Conservation (phyloP, 805 yeast genomes). For the Yarrowia osloensis region DNA sequence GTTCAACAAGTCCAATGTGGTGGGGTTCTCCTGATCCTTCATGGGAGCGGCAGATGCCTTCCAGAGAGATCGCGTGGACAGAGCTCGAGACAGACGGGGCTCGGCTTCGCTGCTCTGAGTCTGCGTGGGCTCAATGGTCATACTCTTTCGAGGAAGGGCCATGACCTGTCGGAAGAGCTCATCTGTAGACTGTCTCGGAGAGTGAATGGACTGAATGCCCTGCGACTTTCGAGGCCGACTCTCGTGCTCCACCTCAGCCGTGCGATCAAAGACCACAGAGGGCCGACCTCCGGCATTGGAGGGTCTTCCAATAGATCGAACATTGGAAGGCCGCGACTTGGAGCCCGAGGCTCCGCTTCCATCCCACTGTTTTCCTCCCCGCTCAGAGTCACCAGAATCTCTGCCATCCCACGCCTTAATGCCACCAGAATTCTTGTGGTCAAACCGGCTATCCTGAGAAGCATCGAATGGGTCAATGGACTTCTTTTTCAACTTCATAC, state of each 20-base stretch:
- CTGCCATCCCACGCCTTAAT: slow-evolving; percentile 14
- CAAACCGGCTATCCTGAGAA: slow-evolving; percentile 16
- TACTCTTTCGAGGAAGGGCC: slow-evolving; percentile 36
- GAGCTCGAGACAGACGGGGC: slow-evolving; percentile 12
- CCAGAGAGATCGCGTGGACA: slow-evolving; percentile 44
- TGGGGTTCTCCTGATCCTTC: slow-evolving; percentile 48
- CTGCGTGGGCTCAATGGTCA: slow-evolving; percentile 19
- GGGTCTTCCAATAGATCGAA: slow-evolving; percentile 3
- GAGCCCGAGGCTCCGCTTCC: slow-evolving; percentile 2
- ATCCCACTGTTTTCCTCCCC: neutral
- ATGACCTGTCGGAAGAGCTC: slow-evolving; percentile 36
- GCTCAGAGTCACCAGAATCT: neutral
- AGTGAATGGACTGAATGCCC: slow-evolving; percentile 20
- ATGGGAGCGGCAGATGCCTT: slow-evolving; percentile 52
- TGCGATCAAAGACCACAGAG: slow-evolving; percentile 9
- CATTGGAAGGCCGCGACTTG: neutral
- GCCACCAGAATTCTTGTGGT: neutral
- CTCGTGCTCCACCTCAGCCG: neutral
- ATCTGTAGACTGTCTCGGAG: slow-evolving; percentile 33
- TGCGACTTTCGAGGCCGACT: slow-evolving; percentile 7
- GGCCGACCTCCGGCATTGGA: slow-evolving; percentile 29
- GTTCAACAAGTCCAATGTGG: slow-evolving; percentile 66
- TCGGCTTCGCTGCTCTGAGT: slow-evolving; percentile 12
- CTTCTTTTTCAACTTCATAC: slow-evolving; percentile 27
- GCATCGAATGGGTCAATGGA: slow-evolving; percentile 15